Base-by-base conservation (phyloP, 176 grass and related monocot species). In the Carex pumila region DNA sequence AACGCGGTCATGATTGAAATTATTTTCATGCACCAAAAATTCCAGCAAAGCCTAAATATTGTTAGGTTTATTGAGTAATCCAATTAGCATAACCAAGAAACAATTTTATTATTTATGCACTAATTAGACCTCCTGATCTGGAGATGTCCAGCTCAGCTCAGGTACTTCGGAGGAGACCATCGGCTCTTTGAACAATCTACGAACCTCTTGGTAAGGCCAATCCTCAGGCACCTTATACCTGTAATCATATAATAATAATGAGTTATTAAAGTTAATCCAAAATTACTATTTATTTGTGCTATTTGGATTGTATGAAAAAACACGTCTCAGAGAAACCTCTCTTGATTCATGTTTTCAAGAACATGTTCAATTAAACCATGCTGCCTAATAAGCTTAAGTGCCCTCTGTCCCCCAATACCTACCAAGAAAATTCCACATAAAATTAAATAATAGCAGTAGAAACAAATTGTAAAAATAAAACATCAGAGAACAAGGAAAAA, bases 361-460 rank as follows among this genome's bases (percentile, higher is more conserved):
- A 94, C 85, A 87, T 91, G 84, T 91, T 98, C 92, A 88, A 98
- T 93, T 77, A 83, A 90, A 85, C 91, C 88, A 87, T 94, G 84
- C 68, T 98, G 81, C 56, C 89, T 88, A 71, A 98, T 98, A 88
- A 98, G 92, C 88, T 98, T 98, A 68, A 94, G 85, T 49, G 92
- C 92, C 72, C 90, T 93, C 84, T 94, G 95, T 86, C 92, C 92
- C 43, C 95, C 95, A 83, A 98, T 94, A 80, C 95, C 95, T 98
- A 88, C 47, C 50, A 25, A 52, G 52, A 84, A 14, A 47, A 83
- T 55, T 43, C 52, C 39, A 69, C 18, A 32, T 60, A 61, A 87
- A 45, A 47, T 15, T 45, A 21, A 82, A 81, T 50, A 69, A 11
- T 74, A 41, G 60, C 72, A 54, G 10, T 66, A 61, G 63, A 88